These are phyloP conservation scores for Aschersonia sp. DNA, from an alignment of 2,329 filamentous ascomycete species.

Conservation along the genomic window DNA sequence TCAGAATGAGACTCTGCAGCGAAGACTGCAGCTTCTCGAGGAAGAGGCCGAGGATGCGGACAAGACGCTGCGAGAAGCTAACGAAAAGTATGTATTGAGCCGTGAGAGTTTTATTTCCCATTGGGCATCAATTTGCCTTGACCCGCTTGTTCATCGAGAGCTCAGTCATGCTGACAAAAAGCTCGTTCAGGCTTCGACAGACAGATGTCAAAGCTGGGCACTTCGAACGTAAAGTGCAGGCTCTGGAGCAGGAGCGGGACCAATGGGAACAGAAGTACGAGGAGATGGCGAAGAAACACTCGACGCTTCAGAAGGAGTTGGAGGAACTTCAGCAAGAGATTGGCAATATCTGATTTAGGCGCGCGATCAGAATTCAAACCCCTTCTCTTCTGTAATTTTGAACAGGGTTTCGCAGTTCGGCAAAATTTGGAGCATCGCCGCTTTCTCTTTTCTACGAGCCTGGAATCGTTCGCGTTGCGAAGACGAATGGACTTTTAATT, in stretches of 20 bases:
- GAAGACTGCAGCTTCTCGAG: constrained; percentile 89
- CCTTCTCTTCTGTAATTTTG: constrained; percentile 2
- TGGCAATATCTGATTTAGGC: constrained; percentile 63
- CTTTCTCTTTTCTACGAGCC: no score
- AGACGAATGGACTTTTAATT: no score
- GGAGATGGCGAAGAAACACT: constrained; percentile 89
- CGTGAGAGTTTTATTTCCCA: constrained; percentile 1
- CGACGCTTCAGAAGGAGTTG: constrained; percentile 71
- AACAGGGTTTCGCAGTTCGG: neutral
- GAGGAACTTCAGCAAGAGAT: constrained; percentile 85
- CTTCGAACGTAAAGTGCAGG: constrained; percentile 98
- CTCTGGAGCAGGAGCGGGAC: constrained; percentile 80
- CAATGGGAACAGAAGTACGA: constrained; percentile 97
- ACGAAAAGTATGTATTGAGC: constrained; percentile 71
- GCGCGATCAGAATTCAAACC: constrained; percentile 8
- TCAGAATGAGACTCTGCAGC: constrained; percentile 82
- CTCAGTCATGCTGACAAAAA: constrained; percentile 6
- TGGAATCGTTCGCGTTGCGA: no score
- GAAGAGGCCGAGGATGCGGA: constrained; percentile 96
- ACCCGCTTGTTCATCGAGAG: neutral
- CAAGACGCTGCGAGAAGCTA: constrained; percentile 90
- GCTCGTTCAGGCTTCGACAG: constrained; percentile 65
- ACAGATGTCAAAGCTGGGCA: constrained; percentile 98
- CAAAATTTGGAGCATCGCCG: neutral
- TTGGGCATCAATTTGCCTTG: neutral